Conservation (phyloP, 805 yeast species). For the Myxozyma mucilagina region DNA sequence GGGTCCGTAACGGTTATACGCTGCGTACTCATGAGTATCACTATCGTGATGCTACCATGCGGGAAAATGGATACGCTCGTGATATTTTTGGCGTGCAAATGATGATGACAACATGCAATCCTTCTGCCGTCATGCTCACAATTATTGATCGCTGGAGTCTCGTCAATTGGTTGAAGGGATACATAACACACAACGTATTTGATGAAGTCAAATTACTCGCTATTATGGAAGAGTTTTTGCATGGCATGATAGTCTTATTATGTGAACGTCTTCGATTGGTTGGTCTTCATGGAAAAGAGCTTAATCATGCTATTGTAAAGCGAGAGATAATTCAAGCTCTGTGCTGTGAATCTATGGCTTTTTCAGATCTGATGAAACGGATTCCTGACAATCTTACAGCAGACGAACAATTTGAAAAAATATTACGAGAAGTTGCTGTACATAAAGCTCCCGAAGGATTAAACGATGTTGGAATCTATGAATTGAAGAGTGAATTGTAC, state of each 20-base stretch:
- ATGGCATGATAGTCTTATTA: slow-evolving; percentile 64
- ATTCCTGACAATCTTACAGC: slow-evolving; percentile 75
- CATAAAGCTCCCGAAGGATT: slow-evolving; percentile 61
- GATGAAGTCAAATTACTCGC: slow-evolving; percentile 49
- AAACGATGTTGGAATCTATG: slow-evolving; percentile 63
- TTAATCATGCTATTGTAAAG: slow-evolving; percentile 51
- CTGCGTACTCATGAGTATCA: slow-evolving; percentile 76
- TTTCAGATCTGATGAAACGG: slow-evolving; percentile 63
- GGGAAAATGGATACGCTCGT: slow-evolving; percentile 80
- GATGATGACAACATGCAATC: slow-evolving; percentile 55
- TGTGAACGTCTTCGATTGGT: slow-evolving; percentile 65
- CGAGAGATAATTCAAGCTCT: slow-evolving; percentile 79
- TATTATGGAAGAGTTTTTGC: slow-evolving; percentile 78
- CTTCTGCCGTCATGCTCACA: slow-evolving; percentile 57
- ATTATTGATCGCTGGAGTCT: slow-evolving; percentile 72
- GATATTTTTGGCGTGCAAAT: slow-evolving; percentile 74
- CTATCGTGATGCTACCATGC: slow-evolving; percentile 71
- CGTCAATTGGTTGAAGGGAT: slow-evolving; percentile 51
- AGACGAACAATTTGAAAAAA: slow-evolving; percentile 71
- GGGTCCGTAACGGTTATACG: slow-evolving; percentile 93
- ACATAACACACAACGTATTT: slow-evolving; percentile 46
- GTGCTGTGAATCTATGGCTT: slow-evolving; percentile 72
- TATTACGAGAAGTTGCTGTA: slow-evolving; percentile 57
- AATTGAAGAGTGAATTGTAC: slow-evolving; percentile 58
- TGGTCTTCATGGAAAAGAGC: slow-evolving; percentile 46